phyloP scores from a whole-genome alignment of 2,329 filamentous ascomycete genomes.

The Sphaerulina populicola region DNA sequence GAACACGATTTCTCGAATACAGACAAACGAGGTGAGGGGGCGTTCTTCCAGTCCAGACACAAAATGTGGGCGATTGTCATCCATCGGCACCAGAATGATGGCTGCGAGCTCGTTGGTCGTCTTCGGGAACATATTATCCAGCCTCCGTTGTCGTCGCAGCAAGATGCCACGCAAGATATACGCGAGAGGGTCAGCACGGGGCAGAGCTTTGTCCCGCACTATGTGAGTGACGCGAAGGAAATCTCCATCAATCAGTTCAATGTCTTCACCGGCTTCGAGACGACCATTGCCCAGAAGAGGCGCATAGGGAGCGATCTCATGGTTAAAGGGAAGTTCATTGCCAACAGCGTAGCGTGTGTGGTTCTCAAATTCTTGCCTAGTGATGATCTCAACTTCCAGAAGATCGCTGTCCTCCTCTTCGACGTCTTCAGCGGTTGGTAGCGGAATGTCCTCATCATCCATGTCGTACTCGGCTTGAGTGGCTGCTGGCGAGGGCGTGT shows the following conservation, averaged over 20 bases:
- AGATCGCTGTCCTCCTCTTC: too few species aligned
- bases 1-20: conserved; percentile 30
- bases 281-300: neutral
- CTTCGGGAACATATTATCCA: conserved; percentile 34
- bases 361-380: neutral
- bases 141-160: conserved; percentile 30
- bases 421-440: too few species aligned
- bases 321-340: neutral
- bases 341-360: neutral
- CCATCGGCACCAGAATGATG: conserved; percentile 22
- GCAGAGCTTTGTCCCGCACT: conserved; percentile 7
- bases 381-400: neutral
- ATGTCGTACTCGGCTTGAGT: neutral
- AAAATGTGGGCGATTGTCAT: neutral
- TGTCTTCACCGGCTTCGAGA: neutral
- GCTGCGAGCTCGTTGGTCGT: conserved; percentile 40
- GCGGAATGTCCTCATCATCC: neutral
- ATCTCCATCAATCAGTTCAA: conserved; percentile 32
- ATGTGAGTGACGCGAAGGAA: conserved; percentile 40
- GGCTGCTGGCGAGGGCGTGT: neutral
- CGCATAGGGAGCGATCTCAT: neutral
- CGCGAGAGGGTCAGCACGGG: neutral
- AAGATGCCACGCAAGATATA: conserved; percentile 34
- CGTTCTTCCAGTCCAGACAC: conserved; percentile 5
- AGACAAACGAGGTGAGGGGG: conserved; percentile 20